phyloP scores from a whole-genome alignment of 1,284 basidiomycete species.

The Macrocystidia cucumis region DNA sequence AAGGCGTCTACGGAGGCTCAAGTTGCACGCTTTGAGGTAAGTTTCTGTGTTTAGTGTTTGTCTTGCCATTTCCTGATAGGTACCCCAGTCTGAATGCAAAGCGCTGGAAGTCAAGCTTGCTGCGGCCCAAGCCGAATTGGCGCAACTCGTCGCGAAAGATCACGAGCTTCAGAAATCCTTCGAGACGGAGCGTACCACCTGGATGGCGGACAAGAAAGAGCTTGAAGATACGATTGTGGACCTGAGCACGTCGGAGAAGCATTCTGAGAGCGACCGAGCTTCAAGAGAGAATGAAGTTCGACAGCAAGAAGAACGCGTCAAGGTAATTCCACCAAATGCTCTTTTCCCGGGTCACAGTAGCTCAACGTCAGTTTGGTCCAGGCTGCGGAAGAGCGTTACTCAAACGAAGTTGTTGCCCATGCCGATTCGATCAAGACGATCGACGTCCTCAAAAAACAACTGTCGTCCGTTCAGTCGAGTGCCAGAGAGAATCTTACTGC shows the following conservation, averaged over 20 bases:
- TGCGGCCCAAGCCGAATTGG: constrained; percentile 49
- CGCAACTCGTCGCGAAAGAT: constrained; percentile 40
- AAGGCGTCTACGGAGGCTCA: constrained; percentile 61
- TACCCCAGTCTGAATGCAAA: constrained; percentile 61
- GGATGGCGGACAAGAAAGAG: constrained; percentile 72
- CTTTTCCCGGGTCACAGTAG: neutral
- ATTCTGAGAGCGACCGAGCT: constrained; percentile 53
- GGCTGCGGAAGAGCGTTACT: constrained; percentile 78
- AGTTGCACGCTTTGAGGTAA: constrained; percentile 59
- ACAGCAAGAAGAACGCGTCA: constrained; percentile 62
- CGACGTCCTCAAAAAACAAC: constrained; percentile 56
- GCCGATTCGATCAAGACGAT: constrained; percentile 75
- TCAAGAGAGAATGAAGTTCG: constrained; percentile 59
- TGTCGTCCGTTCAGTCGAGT: constrained; percentile 40
- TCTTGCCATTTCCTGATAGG: too few relatives aligned
- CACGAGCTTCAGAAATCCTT: constrained; percentile 56
- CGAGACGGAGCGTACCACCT: constrained; percentile 58
- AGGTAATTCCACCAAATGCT: too few relatives aligned
- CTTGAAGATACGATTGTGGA: constrained; percentile 75
- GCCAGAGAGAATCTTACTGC: constrained; percentile 50
- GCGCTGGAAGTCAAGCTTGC: constrained; percentile 58
- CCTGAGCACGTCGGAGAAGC: constrained; percentile 61
- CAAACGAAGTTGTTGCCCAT: constrained; percentile 75
- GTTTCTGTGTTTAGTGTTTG: constrained; percentile 13
- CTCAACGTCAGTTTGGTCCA: constrained; percentile 17